phyloP scores from a whole-genome alignment of 2,329 filamentous ascomycete species.

The Scedosporium apiospermum region DNA sequence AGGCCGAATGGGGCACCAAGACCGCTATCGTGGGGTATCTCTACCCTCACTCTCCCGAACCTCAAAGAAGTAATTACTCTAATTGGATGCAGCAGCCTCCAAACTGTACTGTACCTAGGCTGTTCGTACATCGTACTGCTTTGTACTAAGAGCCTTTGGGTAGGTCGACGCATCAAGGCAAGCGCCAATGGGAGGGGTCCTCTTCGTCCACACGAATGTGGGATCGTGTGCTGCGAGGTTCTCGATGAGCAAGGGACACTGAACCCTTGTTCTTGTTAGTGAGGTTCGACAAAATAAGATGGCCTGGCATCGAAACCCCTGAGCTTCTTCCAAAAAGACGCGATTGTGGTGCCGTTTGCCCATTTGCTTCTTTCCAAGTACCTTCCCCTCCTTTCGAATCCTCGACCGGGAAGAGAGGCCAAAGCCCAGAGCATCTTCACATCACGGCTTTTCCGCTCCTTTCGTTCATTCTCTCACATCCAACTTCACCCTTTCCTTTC shows the following conservation, averaged over 20 bases:
- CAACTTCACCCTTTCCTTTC: neutral
- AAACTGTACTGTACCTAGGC: no score
- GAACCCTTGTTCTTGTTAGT: neutral
- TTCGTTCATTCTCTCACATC: neutral
- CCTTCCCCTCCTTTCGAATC: neutral
- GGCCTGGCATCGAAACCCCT: neutral
- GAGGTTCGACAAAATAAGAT: constrained; percentile 1
- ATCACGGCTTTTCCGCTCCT: neutral
- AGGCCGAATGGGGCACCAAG: no score
- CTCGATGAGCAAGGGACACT: neutral
- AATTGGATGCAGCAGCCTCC: no score
- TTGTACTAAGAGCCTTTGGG: no score
- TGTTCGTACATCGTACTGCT: no score
- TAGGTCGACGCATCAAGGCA: neutral
- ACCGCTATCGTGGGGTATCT: no score
- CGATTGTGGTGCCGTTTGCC: neutral
- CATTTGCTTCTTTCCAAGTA: neutral
- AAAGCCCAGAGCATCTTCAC: neutral
- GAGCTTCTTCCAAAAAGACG: neutral
- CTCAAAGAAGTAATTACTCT: no score
- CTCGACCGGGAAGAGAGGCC: no score
- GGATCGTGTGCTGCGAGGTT: neutral
- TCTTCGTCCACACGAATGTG: neutral
- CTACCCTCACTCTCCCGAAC: no score
- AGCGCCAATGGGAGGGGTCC: neutral